phyloP scores from a whole-genome alignment of 2,329 filamentous ascomycete genomes.

The Fusarium goolgardi region DNA sequence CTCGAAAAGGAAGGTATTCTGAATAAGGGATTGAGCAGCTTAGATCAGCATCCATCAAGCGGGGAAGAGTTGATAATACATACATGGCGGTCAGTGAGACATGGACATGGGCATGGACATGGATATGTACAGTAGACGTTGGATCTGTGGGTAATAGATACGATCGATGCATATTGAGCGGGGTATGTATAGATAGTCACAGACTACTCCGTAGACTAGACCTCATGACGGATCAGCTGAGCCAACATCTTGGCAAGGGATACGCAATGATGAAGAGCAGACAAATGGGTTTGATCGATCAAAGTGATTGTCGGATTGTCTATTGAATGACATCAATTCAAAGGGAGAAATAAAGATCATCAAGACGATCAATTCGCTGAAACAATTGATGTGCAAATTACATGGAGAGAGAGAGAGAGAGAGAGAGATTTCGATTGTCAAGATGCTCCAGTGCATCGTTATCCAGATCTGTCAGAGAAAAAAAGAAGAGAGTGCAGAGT shows the following conservation, averaged over 20 bases:
- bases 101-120: background rate
- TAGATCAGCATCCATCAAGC: constrained; percentile 19
- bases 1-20: constrained; percentile 24
- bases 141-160: constrained; percentile 3
- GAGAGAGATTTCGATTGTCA: constrained; percentile 4
- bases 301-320: background rate
- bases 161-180: constrained; percentile 21
- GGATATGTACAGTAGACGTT: background rate
- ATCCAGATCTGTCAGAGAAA: constrained; percentile 3
- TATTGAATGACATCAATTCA: constrained; percentile 12
- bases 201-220: no score
- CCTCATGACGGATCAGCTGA: constrained; percentile 35
- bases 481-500: background rate
- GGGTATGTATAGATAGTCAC: no score
- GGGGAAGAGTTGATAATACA: constrained; percentile 15
- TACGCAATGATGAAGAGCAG: background rate
- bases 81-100: constrained; percentile 4
- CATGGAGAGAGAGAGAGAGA: background rate
- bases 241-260: background rate
- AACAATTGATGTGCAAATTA: constrained; percentile 15
- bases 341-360: constrained; percentile 16
- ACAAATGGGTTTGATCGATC: background rate
- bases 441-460: background rate
- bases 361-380: constrained; percentile 22
- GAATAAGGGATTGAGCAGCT: background rate